phyloP scores from a whole-genome alignment of 306 rosid genomes.

The Prunus fruticosa region DNA sequence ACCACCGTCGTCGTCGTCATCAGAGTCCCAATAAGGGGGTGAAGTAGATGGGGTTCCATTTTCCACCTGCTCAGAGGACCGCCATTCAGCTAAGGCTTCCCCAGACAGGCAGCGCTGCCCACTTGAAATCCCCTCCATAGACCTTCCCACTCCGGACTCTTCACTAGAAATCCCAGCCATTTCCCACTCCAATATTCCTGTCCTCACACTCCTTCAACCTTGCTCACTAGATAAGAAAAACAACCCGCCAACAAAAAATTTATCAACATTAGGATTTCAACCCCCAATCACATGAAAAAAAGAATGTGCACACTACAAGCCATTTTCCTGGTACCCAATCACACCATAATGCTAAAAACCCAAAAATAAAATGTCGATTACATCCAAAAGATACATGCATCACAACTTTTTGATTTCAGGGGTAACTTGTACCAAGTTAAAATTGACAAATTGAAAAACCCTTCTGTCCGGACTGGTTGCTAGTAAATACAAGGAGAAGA shows the following conservation, averaged over 20 bases:
- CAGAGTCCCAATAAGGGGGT: constrained; percentile 97
- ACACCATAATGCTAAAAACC: not conserved
- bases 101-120: constrained; percentile 80
- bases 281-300: constrained; percentile 16
- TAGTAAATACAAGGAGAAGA: not conserved
- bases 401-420: not conserved
- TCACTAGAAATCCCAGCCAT: constrained; percentile 88
- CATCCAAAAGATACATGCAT: not conserved
- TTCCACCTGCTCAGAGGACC: constrained; percentile 98
- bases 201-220: constrained; percentile 39
- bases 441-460: constrained; percentile 1
- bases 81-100: constrained; percentile 95
- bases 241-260: not conserved
- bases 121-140: constrained; percentile 63
- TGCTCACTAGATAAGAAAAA: constrained; percentile 32
- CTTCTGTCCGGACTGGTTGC: constrained; percentile 5
- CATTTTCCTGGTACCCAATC: not conserved
- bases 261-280: constrained; percentile 18
- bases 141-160: constrained; percentile 73
- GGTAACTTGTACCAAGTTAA: constrained; percentile 1
- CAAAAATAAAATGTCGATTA: not conserved
- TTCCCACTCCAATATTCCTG: constrained; percentile 41
- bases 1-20: constrained; percentile 86
- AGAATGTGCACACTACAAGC: constrained; percentile 8
- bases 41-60: constrained; percentile 89